Conservation (phyloP, 1,284 basidiomycete genomes). For the Anthracocystis setariae region DNA sequence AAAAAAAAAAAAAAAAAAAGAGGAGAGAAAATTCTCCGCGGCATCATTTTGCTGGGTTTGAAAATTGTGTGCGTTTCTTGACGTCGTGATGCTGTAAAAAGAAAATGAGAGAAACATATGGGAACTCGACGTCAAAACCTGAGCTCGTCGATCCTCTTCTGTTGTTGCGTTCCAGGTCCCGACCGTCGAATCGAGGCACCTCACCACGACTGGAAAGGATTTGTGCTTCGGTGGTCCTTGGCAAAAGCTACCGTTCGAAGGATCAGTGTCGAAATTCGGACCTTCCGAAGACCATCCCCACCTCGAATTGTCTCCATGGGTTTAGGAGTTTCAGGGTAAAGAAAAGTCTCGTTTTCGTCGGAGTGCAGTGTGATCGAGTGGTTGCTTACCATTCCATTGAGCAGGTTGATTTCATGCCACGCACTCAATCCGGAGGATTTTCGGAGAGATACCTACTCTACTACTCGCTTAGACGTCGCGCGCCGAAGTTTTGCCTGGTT, state of each 20-base stretch:
- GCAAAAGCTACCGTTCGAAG: no score
- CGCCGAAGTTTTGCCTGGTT: slow-evolving; percentile 4
- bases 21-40: slow-evolving; percentile 20
- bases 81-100: slow-evolving; percentile 9
- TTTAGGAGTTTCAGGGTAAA: no score
- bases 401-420: neutral
- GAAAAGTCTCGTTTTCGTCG: no score
- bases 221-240: no score
- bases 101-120: neutral
- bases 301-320: no score
- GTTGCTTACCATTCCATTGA: neutral
- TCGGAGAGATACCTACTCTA: slow-evolving; percentile 16
- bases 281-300: no score
- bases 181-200: neutral
- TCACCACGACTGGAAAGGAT: no score
- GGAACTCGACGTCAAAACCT: neutral
- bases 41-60: neutral
- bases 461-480: slow-evolving; percentile 11
- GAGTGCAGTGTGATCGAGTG: no score
- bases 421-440: slow-evolving; percentile 6
- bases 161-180: no score
- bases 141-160: no score
- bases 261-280: no score
- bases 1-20: no score
- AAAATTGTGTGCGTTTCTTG: neutral